Evolutionary conservation across 345 rosid genomes (phyloP).

Genomic region (Anastatica hierochuntica): DNA sequence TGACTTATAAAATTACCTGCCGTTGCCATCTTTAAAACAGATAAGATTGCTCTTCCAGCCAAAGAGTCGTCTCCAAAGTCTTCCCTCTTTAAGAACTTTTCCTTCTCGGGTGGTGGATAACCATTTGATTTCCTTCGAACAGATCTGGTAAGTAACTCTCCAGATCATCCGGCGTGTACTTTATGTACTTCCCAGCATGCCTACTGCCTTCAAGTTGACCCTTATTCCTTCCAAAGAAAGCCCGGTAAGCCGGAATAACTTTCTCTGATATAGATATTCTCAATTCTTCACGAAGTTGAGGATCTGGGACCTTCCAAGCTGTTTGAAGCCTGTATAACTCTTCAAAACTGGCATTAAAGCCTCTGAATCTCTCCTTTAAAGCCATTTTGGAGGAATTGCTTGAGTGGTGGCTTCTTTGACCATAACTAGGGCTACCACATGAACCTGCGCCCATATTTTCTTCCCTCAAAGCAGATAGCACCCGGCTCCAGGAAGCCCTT

Average conservation of each 20-base stretch:
- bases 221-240: conserved; percentile 78
- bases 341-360: conserved; percentile 79
- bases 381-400: conserved; percentile 63
- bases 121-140: conserved; percentile 77
- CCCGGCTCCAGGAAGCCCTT: conserved; percentile 82
- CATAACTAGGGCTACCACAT: conserved; percentile 51
- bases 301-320: conserved; percentile 89
- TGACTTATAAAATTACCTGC: conserved; percentile 19
- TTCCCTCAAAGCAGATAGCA: conserved; percentile 69
- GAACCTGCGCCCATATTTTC: conserved; percentile 67
- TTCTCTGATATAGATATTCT: conserved; percentile 83
- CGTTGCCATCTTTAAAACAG: conserved; percentile 13
- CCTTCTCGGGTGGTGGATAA: conserved; percentile 76
- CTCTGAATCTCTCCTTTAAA: conserved; percentile 81
- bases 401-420: conserved; percentile 26
- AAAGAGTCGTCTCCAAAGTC: background rate
- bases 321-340: conserved; percentile 84
- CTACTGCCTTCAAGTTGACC: conserved; percentile 73
- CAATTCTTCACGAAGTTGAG: conserved; percentile 93
- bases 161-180: conserved; percentile 86
- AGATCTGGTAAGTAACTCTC: conserved; percentile 69
- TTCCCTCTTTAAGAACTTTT: conserved; percentile 36
- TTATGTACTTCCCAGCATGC: conserved; percentile 83
- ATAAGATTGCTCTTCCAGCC: conserved; percentile 1
- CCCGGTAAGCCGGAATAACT: conserved; percentile 82